Base-by-base conservation (phyloP, 352 stramenopile genomes). In the Plasmopara halstedii region DNA sequence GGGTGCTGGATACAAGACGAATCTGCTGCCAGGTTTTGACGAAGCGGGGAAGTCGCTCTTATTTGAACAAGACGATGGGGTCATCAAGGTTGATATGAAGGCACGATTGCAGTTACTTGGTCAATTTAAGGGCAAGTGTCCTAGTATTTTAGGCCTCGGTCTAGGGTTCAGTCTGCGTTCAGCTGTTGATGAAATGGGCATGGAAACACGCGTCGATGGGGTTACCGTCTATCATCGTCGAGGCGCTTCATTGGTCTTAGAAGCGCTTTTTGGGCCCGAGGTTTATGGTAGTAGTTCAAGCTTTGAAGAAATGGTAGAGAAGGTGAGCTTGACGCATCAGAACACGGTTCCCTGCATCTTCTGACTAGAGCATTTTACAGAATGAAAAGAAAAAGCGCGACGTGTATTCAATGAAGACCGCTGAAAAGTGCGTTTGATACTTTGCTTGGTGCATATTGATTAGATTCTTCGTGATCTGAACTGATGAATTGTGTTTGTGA, bases 281-380 rank as follows among this genome's bases (percentile, higher is more conserved):
- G 67, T 87, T 13, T 89, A 83, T 57, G 80, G 80, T 21, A 58
- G 46, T 19, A 74, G 76, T 36, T 57, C 43, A 1, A 81, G 67
- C 41, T 92, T 88, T 50, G 75, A 89, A 52, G 77, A 88, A 50
- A 91, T 91, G 80, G 71, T 91, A 26, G 80, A 89, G 31, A 91
- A 89, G 73, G 62, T 69, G 33, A 43, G 52, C 25, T 29, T 29
- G 18, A 36, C 13, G n/a, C 31, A 53, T 48, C 41, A 56, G 34
- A 58, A 37, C n/a, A n/a, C n/a, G n/a, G n/a, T n/a, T n/a, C n/a
- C n/a, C n/a, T n/a, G 25, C 25, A 29, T 29, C 47, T 37, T 57
- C 27, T 53, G 17, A 43, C 8, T 50, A 17, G 43, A 57, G 38
- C 37, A 46, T 6, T 1, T 35, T 42, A 22, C 22, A 75, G 62